Evolutionary conservation across 2,329 filamentous ascomycete species (phyloP), one percentile per base, ranked within the genome.

Genomic region (Trichoderma atroviride): DNA sequence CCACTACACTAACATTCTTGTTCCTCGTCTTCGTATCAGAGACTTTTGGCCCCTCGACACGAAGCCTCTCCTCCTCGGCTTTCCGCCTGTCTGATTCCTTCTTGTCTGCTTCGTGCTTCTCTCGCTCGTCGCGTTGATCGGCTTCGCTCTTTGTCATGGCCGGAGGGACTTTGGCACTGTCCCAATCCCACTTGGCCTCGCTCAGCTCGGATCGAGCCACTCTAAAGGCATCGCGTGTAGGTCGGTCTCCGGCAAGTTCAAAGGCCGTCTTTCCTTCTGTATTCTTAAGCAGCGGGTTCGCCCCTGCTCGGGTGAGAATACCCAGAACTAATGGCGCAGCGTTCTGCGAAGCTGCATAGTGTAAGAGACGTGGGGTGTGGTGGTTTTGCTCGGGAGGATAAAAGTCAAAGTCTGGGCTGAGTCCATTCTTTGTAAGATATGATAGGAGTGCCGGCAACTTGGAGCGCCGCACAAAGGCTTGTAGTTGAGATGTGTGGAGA

Each of bases 221-320:
- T 2, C 96, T 91, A 81, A 99, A 99, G 0, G 94, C 92, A 76
- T 98, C 94, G 1, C 95, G 89, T 0, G 94, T 97, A 2, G 90
- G 81, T 5, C 94, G 88, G 77, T 98, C 94, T 53, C 95, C 93
- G 0, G 93, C 89, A 1, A 99, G 86, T 68, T 97, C 93, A 77
- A 97, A 98, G 0, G 96, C 81, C 0, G 92, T 92, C 78, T 92
- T 94, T n/a, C 91, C 92, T 71, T 97, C 93, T 3, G 79, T 83
- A 76, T 92, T 97, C 31, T 79, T 79, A 1, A 90, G 68, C 0
- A 89, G 89, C 0, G 96, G 96, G 74, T 97, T 88, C 1, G 93
- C 92, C 1, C 85, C 85, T 4, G 86, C 91, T 79, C 95, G 94
- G 0, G 86, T 83, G 0, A 99, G 84, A 2, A 99, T 86, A 0